Percentiles rank a stretch among this genome's conserved stretches.
These are phyloP conservation scores for Drosera spatulata DNA, from an alignment of 179 eudicot species.

Conservation along the genomic window DNA sequence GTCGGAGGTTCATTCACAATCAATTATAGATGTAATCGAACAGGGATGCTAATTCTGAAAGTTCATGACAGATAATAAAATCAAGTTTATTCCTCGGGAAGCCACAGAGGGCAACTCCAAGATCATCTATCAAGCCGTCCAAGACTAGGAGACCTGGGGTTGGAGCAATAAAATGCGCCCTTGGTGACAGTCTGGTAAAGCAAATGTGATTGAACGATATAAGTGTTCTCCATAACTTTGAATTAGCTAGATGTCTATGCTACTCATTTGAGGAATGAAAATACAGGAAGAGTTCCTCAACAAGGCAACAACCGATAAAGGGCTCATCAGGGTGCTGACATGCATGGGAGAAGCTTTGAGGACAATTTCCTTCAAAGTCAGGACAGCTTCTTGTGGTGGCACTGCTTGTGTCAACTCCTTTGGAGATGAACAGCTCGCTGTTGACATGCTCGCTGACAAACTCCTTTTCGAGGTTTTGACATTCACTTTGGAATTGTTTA, in stretches of 20 bases:
- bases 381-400: constrained; percentile 98
- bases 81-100: constrained; percentile 79
- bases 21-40: no score
- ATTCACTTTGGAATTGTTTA: no score
- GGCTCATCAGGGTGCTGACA: constrained; percentile 62
- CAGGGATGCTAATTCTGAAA: background rate
- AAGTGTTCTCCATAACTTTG: background rate
- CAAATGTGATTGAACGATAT: background rate
- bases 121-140: constrained; percentile 43
- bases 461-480: constrained; percentile 77
- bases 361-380: constrained; percentile 88
- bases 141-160: constrained; percentile 30
- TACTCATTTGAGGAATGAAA: background rate
- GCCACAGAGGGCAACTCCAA: constrained; percentile 41
- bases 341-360: constrained; percentile 98
- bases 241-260: no score
- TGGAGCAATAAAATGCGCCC: constrained; percentile 55
- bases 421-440: constrained; percentile 98
- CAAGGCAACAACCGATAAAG: constrained; percentile 87
- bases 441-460: constrained; percentile 91
- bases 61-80: constrained; percentile 54
- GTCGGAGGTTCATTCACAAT: no score
- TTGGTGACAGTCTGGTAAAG: constrained; percentile 93
- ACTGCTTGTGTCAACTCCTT: constrained; percentile 94
- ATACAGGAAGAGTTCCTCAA: constrained; percentile 81